Base-by-base conservation (phyloP, 768 basidiomycete species). In the Trametes sanguinea region DNA sequence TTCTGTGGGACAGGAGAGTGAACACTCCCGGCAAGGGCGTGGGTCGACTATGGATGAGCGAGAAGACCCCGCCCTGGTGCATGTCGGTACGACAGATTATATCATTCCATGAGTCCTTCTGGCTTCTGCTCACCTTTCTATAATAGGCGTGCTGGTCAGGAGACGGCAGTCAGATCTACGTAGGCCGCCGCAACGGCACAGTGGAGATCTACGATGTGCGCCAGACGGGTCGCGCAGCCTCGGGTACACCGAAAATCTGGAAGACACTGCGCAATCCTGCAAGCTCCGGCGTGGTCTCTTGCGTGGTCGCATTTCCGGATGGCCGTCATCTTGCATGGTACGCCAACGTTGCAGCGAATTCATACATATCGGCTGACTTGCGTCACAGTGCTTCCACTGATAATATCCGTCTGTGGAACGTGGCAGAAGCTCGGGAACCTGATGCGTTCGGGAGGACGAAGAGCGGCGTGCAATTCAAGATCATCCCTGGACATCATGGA, bases 141-240 rank as follows among this genome's bases (percentile, higher is more conserved):
- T 11, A 14, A 45, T 68, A 98, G 95, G 95, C 95, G 14, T 95
- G 91, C 73, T 98, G 96, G 95, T 94, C 94, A 5, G 82, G 86
- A 2, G 87, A 94, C 65, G 95, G 96, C 14, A 81, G 81, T 4
- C 90, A 95, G 64, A 86, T 99, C 47, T 92, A 92, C 72, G 95
- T 92, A 11, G 95, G 96, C 8, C 81, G 96, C 66, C 82, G 95
- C 51, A 95, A 95, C 66, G 92, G 92, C 27, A 88, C 90, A 1
- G 84, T 98, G 52, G 94, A 97, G 69, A 85, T 97, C 14, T 98
- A 93, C 92, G 97, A 98, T 72, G 87, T 95, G 8, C 88, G 95
- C n/a, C 79, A 86, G 62, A 76, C 90, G 11, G 94, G 93, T 7
- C 77, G 79, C 30, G 79, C 85, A 56, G 85, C 84, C 47, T 71